Percentiles rank a stretch among this genome's conserved stretches.
These are phyloP conservation scores for Afroboletus lepidellus DNA, from an alignment of 1,284 basidiomycete genomes.

Conservation along the genomic window DNA sequence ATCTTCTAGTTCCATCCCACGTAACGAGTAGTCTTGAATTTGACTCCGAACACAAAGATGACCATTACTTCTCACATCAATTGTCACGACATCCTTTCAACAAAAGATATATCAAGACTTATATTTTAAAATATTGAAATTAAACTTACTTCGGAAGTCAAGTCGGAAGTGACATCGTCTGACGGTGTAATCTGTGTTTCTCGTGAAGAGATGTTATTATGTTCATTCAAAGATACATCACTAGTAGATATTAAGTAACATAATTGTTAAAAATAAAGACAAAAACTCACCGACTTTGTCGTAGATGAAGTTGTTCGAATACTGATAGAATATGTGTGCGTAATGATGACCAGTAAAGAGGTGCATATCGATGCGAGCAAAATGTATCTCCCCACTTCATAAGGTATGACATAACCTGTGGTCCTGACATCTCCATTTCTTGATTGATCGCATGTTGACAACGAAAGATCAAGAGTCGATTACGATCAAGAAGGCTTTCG, in stretches of 20 bases:
- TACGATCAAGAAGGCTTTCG: background rate
- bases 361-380: slow-evolving; percentile 4
- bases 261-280: no score
- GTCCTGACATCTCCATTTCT: slow-evolving; percentile 4
- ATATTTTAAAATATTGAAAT: no score
- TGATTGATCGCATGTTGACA: slow-evolving; percentile 4
- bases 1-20: background rate
- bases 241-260: no score
- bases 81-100: background rate
- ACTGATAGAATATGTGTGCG: background rate
- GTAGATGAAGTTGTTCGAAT: background rate
- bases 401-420: slow-evolving; percentile 4
- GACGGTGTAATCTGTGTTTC: no score
- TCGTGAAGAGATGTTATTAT: no score
- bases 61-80: background rate
- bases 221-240: no score
- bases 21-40: background rate
- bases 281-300: background rate
- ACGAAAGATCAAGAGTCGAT: background rate
- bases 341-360: slow-evolving; percentile 2
- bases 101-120: no score
- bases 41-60: background rate
- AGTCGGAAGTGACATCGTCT: no score
- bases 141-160: no score
- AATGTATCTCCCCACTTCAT: slow-evolving; percentile 3